These are phyloP conservation scores for Boletus rubescentipes DNA, from an alignment of 768 basidiomycete genomes.

Conservation along the genomic window DNA sequence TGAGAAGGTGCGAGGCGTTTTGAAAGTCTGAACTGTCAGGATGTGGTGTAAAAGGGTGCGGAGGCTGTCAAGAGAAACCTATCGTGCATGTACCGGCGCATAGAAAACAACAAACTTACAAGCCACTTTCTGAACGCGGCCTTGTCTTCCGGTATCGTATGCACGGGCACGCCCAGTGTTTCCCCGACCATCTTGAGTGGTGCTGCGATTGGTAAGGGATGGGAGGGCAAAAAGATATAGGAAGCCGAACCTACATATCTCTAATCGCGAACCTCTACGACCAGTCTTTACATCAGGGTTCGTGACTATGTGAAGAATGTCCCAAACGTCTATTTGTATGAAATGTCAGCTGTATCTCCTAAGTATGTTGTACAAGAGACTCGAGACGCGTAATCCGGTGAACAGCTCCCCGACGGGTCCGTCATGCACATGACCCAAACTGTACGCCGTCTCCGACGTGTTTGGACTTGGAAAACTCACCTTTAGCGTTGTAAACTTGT, in stretches of 20 bases:
- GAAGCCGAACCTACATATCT: constrained; percentile 44
- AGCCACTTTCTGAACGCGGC: constrained; percentile 64
- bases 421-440: not conserved
- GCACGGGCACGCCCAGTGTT: constrained; percentile 50
- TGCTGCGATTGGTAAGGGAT: constrained; percentile 43
- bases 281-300: constrained; percentile 67
- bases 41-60: constrained; percentile 33
- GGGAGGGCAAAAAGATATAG: not conserved
- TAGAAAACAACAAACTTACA: constrained; percentile 37
- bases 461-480: constrained; percentile 35
- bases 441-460: not conserved
- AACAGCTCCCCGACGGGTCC: not conserved
- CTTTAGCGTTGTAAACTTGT: constrained; percentile 59
- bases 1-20: constrained; percentile 52
- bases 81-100: not conserved
- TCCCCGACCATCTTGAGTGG: constrained; percentile 65
- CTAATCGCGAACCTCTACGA: constrained; percentile 55
- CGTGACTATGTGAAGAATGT: constrained; percentile 63
- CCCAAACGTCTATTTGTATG: constrained; percentile 70
- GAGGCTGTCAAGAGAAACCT: constrained; percentile 41
- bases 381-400: not conserved
- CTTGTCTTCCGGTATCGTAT: constrained; percentile 59
- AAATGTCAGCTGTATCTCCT: constrained; percentile 8
- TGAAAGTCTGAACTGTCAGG: constrained; percentile 12
- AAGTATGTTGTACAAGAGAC: not conserved